Evolutionary conservation across 768 basidiomycete genomes (phyloP).

Genomic region (Suillus subaureus): DNA sequence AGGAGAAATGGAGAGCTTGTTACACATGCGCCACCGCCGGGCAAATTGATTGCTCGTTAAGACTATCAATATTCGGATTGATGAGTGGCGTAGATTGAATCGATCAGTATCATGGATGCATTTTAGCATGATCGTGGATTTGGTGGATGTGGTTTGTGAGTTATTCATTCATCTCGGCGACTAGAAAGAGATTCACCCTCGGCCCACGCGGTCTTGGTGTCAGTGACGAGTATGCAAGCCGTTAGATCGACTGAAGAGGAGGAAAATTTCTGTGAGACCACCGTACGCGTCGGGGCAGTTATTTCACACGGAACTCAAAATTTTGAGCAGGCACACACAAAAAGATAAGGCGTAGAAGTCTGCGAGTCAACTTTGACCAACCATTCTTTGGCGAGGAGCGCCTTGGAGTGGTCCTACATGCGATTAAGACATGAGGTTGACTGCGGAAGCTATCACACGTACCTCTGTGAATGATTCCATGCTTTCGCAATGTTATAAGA

Average conservation of each 20-base stretch:
- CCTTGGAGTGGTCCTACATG: conserved; percentile 55
- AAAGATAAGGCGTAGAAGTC: conserved; percentile 67
- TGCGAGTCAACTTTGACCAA: conserved; percentile 63
- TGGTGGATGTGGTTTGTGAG: conserved; percentile 5
- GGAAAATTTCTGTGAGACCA: conserved; percentile 59
- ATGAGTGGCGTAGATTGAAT: conserved; percentile 24
- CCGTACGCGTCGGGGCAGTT: background rate
- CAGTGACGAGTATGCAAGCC: conserved; percentile 68
- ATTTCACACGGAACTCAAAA: conserved; percentile 10
- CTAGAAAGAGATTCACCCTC: conserved; percentile 53
- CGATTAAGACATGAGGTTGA: background rate
- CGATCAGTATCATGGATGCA: background rate
- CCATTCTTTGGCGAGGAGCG: conserved; percentile 71
- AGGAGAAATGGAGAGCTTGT: conserved; percentile 38
- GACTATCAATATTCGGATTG: conserved; percentile 37
- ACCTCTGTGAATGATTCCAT: conserved; percentile 58
- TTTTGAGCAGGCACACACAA: conserved; percentile 50
- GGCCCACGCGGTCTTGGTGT: conserved; percentile 73
- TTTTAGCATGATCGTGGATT: background rate
- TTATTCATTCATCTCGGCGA: conserved; percentile 11
- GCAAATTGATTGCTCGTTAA: conserved; percentile 59
- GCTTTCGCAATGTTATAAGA: conserved; percentile 3
- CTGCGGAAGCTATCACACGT: conserved; percentile 3
- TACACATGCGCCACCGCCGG: conserved; percentile 70
- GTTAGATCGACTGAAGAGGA: conserved; percentile 55